Percentiles rank a stretch among this genome's conserved stretches.
Evolutionary conservation across 805 yeast genomes (phyloP).

Genomic region (Komagataella populi): DNA sequence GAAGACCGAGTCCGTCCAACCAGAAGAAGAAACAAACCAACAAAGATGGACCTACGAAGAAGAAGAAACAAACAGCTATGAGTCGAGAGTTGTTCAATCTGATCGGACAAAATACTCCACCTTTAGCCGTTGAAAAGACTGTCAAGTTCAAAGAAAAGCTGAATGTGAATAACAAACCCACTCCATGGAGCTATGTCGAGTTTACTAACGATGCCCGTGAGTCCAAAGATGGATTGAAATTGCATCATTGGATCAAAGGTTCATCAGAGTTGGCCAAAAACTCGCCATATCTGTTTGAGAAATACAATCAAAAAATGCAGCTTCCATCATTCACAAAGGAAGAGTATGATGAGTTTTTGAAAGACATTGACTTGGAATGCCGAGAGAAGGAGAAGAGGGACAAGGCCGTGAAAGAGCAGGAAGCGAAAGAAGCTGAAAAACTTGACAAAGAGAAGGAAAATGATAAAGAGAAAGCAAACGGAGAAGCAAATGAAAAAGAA

Average conservation of each 20-base stretch:
- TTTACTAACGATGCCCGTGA: slow-evolving; percentile 43
- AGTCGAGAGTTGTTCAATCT: slow-evolving; percentile 81
- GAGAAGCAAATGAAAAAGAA: background rate
- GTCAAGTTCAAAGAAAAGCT: slow-evolving; percentile 51
- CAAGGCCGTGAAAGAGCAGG: background rate
- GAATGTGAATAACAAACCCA: slow-evolving; percentile 43
- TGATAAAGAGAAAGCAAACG: background rate
- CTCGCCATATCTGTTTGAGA: slow-evolving; percentile 54
- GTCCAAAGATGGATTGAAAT: slow-evolving; percentile 27
- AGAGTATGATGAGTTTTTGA: slow-evolving; percentile 41
- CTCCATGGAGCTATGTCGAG: slow-evolving; percentile 69
- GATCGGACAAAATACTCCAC: slow-evolving; percentile 87
- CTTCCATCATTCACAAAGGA: slow-evolving; percentile 57
- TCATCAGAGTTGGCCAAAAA: slow-evolving; percentile 29
- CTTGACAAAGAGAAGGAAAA: slow-evolving; percentile 1
- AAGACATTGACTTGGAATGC: slow-evolving; percentile 15
- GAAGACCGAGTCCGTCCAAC: slow-evolving; percentile 22
- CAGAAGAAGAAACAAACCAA: slow-evolving; percentile 22
- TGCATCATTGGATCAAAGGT: slow-evolving; percentile 85
- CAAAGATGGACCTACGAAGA: slow-evolving; percentile 22
- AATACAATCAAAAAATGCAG: slow-evolving; percentile 54
- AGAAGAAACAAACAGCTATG: slow-evolving; percentile 43
- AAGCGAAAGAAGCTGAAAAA: background rate
- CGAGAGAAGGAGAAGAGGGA: slow-evolving; percentile 9
- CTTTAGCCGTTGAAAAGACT: slow-evolving; percentile 44